phyloP scores from a whole-genome alignment of 495 filamentous ascomycete species.

The Xylaria curta region DNA sequence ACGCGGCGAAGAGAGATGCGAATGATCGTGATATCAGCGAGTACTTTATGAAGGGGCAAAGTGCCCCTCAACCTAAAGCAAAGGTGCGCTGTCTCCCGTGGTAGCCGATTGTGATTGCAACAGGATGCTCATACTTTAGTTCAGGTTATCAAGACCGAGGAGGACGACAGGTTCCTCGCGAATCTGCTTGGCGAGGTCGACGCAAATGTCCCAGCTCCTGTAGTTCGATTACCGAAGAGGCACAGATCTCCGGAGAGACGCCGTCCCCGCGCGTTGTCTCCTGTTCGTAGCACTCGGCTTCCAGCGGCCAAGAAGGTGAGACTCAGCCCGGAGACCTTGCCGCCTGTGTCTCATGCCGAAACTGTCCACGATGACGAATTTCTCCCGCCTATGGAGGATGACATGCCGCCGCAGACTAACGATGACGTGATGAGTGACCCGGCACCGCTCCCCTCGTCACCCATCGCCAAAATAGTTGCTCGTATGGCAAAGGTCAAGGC shows the following conservation, averaged over 20 bases:
- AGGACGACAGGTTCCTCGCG: slow-evolving; percentile 84
- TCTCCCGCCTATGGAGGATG: slow-evolving; percentile 59
- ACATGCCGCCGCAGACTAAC: slow-evolving; percentile 30
- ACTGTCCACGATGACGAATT: slow-evolving; percentile 56
- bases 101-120: not conserved
- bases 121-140: not conserved
- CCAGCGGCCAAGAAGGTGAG: slow-evolving; percentile 58
- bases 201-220: slow-evolving; percentile 70
- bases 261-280: slow-evolving; percentile 81
- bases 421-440: slow-evolving; percentile 78
- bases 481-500: slow-evolving; percentile 72
- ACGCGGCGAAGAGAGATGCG: slow-evolving; percentile 82
- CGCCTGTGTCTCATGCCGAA: slow-evolving; percentile 54
- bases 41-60: slow-evolving; percentile 83
- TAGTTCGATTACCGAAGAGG: slow-evolving; percentile 60
- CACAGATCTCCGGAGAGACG: slow-evolving; percentile 75
- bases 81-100: slow-evolving; percentile 63
- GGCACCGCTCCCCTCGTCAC: slow-evolving; percentile 77
- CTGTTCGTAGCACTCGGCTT: slow-evolving; percentile 57
- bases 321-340: slow-evolving; percentile 50
- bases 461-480: slow-evolving; percentile 77
- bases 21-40: slow-evolving; percentile 90
- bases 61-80: slow-evolving; percentile 71
- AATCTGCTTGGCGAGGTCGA: slow-evolving; percentile 90
- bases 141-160: slow-evolving; percentile 70